A percentile compares a stretch with the other conserved stretches of the same genome.
Conservation (phyloP, 2,329 filamentous ascomycete species). For the Didymella lethalis region DNA sequence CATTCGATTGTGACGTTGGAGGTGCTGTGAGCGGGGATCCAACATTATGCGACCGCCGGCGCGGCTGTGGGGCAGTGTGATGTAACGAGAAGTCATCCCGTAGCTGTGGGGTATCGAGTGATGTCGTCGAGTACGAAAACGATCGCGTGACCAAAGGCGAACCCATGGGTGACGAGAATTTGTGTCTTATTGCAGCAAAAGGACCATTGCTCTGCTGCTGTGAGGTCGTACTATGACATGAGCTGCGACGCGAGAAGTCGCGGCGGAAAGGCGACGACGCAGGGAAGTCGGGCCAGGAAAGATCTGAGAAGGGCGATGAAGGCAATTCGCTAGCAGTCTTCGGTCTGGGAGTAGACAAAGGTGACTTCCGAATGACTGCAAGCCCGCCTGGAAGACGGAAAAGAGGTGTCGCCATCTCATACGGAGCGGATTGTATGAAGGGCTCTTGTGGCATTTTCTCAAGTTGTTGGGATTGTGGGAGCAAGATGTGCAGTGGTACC, state of each 20-base stretch:
- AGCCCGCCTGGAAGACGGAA: constrained; percentile 37
- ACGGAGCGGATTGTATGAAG: constrained; percentile 2
- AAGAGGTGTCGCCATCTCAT: constrained; percentile 24
- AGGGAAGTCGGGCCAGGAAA: constrained; percentile 12
- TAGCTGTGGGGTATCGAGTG: background rate
- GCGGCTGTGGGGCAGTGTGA: background rate
- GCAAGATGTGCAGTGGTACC: constrained; percentile 6
- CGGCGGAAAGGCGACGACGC: constrained; percentile 2
- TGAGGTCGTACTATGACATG: constrained; percentile 2
- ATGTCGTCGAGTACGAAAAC: constrained; percentile 4
- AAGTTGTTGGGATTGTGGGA: background rate
- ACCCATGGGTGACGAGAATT: background rate
- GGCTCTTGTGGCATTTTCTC: background rate
- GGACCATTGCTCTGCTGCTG: background rate
- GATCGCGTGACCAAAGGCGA: background rate
- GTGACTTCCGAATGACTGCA: constrained; percentile 30
- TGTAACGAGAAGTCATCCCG: background rate
- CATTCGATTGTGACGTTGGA: background rate
- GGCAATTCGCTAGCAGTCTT: background rate
- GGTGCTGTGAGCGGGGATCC: constrained; percentile 6
- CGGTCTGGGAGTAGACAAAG: background rate
- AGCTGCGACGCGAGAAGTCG: constrained; percentile 6
- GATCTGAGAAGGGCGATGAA: background rate
- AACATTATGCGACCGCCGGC: constrained; percentile 13
- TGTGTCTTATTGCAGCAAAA: background rate